Evolutionary conservation across 2,329 filamentous ascomycete species (phyloP).

Genomic region (Fusarium sp.): DNA sequence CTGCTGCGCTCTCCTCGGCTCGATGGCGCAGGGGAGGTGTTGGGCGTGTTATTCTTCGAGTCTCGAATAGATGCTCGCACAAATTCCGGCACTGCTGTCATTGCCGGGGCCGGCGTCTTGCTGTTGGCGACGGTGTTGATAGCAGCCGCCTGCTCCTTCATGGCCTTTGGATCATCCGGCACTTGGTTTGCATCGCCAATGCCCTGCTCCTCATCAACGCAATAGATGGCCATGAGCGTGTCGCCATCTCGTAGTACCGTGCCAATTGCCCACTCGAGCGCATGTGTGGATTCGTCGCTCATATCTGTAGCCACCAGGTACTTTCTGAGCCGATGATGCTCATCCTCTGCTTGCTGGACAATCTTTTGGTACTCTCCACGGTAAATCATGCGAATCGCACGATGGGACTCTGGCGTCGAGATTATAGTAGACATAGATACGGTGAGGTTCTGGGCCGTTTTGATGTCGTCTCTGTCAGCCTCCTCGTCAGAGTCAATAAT

Average conservation of each 20-base stretch:
- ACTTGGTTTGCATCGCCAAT: slow-evolving; percentile 67
- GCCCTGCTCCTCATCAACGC: slow-evolving; percentile 86
- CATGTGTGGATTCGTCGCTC: slow-evolving; percentile 93
- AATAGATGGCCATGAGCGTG: slow-evolving; percentile 92
- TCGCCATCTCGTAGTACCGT: slow-evolving; percentile 95
- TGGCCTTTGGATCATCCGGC: slow-evolving; percentile 79
- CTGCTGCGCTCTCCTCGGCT: slow-evolving; percentile 65
- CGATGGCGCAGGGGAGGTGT: slow-evolving; percentile 61
- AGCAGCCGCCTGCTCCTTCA: slow-evolving; percentile 79
- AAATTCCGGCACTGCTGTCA: slow-evolving; percentile 51
- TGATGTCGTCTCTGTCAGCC: slow-evolving; percentile 85
- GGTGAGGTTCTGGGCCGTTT: slow-evolving; percentile 85
- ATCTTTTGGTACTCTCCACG: slow-evolving; percentile 86
- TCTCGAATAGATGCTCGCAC: slow-evolving; percentile 47
- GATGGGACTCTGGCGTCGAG: slow-evolving; percentile 79
- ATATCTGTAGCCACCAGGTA: slow-evolving; percentile 97
- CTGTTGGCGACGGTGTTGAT: slow-evolving; percentile 71
- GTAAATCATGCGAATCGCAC: slow-evolving; percentile 89
- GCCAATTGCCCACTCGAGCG: slow-evolving; percentile 96
- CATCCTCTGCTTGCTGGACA: slow-evolving; percentile 81
- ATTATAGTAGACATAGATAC: slow-evolving; percentile 85
- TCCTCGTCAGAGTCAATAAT: slow-evolving; percentile 87
- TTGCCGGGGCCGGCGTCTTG: slow-evolving; percentile 48
- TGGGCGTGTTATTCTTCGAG: slow-evolving; percentile 49
- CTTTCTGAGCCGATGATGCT: slow-evolving; percentile 82